Evolutionary conservation across 2,329 filamentous ascomycete genomes (phyloP), one percentile per base, ranked within the genome.

Genomic region (Dichotomopilus funicola): DNA sequence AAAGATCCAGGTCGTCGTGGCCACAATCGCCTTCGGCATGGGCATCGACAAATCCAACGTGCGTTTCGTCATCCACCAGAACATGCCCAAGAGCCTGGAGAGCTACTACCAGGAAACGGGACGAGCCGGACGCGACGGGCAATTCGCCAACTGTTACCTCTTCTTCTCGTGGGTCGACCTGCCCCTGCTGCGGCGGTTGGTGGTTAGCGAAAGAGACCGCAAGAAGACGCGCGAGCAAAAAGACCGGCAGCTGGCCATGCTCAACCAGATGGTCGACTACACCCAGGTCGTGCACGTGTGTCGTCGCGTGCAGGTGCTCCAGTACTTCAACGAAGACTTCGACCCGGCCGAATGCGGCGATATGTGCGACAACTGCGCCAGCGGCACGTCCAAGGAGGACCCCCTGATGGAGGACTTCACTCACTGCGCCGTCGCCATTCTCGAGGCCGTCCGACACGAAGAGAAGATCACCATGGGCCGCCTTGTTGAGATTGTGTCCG

Each of bases 101-200:
- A 94, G 94, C 0, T 99, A 99, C 70, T 99, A 99, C 67, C 94
- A 99, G 68, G 94, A 99, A 70, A 99, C 94, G 45, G 94, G 94
- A 1, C 87, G 94, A 64, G 94, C 95, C 56, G 94, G 94, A 6
- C 83, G 94, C 68, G 94, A 99, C 69, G 92, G 92, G 7, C 84
- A 89, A 62, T 80, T 79, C 19, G 96, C 94, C 6, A 86, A 88
- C 56, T 99, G 94, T 73, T 94, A 91, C 68, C 79, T 99, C 11
- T 97, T 87, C 71, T 99, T 94, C 65, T 83, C 83, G 45, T 95
- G 89, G 66, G 79, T 75, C 57, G 94, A 99, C 68, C 85, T 87
- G 51, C 80, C 78, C 49, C 79, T 82, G 52, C 75, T 96, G 33
- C 86, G 85, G 64, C 85, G 83, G 59, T 87, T 97, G 82, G 96